A percentile compares a stretch with the other conserved stretches of the same genome.
Conservation (phyloP, 441 rosid genomes). For the Sinapis alba region DNA sequence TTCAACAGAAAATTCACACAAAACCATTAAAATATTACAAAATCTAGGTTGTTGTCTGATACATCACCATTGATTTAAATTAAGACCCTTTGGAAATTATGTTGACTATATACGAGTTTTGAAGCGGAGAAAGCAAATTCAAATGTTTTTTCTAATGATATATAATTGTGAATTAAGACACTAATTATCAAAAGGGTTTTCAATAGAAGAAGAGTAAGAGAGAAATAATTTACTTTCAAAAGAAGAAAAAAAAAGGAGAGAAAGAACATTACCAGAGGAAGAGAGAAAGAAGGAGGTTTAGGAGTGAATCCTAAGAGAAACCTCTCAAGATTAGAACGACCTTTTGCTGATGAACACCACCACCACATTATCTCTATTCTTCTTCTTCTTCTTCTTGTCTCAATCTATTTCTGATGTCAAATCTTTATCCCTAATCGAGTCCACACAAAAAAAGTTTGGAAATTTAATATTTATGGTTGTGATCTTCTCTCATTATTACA, state of each 20-base stretch:
- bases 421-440: slow-evolving; percentile 23
- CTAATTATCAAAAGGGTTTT: slow-evolving; percentile 6
- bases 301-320: slow-evolving; percentile 57
- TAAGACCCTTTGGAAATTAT: neutral
- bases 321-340: slow-evolving; percentile 48
- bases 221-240: neutral
- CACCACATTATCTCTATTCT: slow-evolving; percentile 28
- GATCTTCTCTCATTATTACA: slow-evolving; percentile 22
- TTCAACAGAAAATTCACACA: slow-evolving; percentile 18
- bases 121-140: neutral
- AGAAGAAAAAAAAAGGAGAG: neutral
- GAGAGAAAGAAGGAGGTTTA: slow-evolving; percentile 44
- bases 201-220: neutral
- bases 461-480: slow-evolving; percentile 21
- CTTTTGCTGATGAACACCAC: slow-evolving; percentile 32
- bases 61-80: slow-evolving; percentile 6
- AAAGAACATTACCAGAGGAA: slow-evolving; percentile 47
- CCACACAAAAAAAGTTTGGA: slow-evolving; percentile 20
- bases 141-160: neutral
- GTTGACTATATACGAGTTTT: slow-evolving; percentile 22
- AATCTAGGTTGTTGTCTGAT: slow-evolving; percentile 26
- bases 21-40: neutral
- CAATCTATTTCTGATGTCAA: slow-evolving; percentile 6
- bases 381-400: neutral
- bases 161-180: neutral